phyloP scores from a whole-genome alignment of 164 flowering plant genomes.

The Dillenia suffruticosa region DNA sequence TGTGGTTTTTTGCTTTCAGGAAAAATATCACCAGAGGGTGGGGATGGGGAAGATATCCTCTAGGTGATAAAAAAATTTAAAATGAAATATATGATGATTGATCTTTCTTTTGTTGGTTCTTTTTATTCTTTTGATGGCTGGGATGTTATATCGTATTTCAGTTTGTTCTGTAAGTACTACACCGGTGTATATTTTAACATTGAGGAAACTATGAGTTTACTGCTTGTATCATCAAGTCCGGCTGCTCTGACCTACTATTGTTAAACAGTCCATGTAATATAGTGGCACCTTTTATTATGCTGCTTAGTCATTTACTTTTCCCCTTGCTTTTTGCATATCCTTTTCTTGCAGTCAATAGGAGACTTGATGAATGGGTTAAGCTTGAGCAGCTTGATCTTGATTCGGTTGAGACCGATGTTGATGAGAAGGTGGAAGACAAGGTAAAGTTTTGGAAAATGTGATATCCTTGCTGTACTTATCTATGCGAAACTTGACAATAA shows the following conservation, averaged over 20 bases:
- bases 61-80: too few species aligned
- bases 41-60: too few species aligned
- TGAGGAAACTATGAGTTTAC: too few species aligned
- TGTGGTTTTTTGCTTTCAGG: too few species aligned
- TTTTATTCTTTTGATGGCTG: neutral
- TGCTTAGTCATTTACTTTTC: neutral
- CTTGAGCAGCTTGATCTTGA: conserved; percentile 97
- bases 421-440: conserved; percentile 98
- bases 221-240: neutral
- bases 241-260: neutral
- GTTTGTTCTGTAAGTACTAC: too few species aligned
- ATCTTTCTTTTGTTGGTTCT: neutral
- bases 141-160: neutral
- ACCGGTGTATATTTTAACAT: too few species aligned
- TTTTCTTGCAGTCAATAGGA: conserved; percentile 65
- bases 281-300: neutral
- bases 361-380: conserved; percentile 97
- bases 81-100: neutral
- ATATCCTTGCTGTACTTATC: neutral
- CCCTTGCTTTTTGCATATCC: too few species aligned
- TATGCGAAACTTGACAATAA: too few species aligned
- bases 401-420: conserved; percentile 88
- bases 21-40: too few species aligned
- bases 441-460: conserved; percentile 27
- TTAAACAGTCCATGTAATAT: neutral